phyloP scores from a whole-genome alignment of 768 basidiomycete species.

The Rhizopogon vinicolor region DNA sequence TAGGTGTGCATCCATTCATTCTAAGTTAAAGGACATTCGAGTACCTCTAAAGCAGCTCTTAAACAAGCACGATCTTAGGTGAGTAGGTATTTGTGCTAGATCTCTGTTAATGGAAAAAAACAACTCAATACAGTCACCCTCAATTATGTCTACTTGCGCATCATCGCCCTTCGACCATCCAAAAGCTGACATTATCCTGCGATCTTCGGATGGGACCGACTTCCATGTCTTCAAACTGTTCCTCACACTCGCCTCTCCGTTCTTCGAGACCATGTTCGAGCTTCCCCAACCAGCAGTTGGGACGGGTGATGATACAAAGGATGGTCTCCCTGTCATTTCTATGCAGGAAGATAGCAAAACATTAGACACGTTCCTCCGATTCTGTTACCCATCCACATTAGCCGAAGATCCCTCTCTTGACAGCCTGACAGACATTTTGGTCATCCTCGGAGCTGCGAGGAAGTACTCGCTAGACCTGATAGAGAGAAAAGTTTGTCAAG shows the following conservation, averaged over 20 bases:
- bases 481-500: constrained; percentile 13
- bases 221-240: constrained; percentile 20
- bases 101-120: background rate
- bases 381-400: constrained; percentile 8
- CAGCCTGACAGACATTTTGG: background rate
- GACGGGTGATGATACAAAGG: background rate
- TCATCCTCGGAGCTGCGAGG: constrained; percentile 29
- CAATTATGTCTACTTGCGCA: constrained; percentile 3
- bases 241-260: constrained; percentile 20
- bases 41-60: background rate
- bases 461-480: constrained; percentile 39
- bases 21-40: background rate
- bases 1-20: background rate
- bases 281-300: background rate
- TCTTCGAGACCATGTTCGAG: background rate
- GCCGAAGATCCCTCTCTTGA: background rate
- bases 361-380: constrained; percentile 13
- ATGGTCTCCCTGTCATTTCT: background rate
- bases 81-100: background rate
- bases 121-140: background rate
- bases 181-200: constrained; percentile 11
- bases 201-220: constrained; percentile 8
- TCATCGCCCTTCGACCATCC: constrained; percentile 3
- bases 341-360: constrained; percentile 8
- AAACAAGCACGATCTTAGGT: background rate